These are phyloP conservation scores for Aphanomyces invadans DNA, from an alignment of 352 stramenopile genomes.

Conservation along the genomic window DNA sequence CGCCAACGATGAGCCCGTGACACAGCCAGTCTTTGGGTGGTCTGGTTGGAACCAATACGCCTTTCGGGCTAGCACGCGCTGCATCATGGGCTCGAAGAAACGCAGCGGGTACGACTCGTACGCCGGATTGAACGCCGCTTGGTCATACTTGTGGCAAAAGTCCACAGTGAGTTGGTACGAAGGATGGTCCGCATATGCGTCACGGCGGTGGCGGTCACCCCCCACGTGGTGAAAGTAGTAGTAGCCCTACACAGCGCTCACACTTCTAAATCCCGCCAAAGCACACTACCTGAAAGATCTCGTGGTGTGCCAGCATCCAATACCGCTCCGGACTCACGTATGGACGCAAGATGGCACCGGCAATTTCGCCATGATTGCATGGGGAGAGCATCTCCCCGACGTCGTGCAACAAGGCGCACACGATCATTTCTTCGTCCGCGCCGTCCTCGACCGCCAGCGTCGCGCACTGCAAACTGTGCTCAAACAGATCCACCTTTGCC, in stretches of 20 bases:
- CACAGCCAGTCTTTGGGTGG: conserved; percentile 25
- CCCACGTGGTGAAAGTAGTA: conserved; percentile 28
- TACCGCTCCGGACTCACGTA: conserved; percentile 24
- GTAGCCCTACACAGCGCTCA: conserved; percentile 16
- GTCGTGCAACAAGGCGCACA: conserved; percentile 27
- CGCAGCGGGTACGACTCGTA: conserved; percentile 7
- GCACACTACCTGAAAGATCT: conserved; percentile 25
- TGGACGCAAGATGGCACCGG: conserved; percentile 24
- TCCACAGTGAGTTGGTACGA: conserved; percentile 21
- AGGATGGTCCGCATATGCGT: conserved; percentile 16
- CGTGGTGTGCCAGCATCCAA: conserved; percentile 27
- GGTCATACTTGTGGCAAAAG: conserved; percentile 28
- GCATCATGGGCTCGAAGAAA: conserved; percentile 24
- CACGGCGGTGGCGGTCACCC: conserved; percentile 15
- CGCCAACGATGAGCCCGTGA: conserved; percentile 15
- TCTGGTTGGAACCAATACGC: conserved; percentile 22
- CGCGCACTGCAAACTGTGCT: conserved; percentile 27
- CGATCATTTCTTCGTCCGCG: conserved; percentile 26
- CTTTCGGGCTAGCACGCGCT: conserved; percentile 16
- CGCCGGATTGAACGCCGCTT: conserved; percentile 21
- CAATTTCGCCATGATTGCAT: conserved; percentile 26
- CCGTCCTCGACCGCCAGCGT: conserved; percentile 19
- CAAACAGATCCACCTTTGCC: conserved; percentile 22
- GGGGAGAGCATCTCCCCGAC: conserved; percentile 26
- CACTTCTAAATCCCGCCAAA: not conserved